Evolutionary conservation across 1,139 yeast species (phyloP), one percentile per base, ranked within the genome.

Genomic region (Debaryomyces fabryi): DNA sequence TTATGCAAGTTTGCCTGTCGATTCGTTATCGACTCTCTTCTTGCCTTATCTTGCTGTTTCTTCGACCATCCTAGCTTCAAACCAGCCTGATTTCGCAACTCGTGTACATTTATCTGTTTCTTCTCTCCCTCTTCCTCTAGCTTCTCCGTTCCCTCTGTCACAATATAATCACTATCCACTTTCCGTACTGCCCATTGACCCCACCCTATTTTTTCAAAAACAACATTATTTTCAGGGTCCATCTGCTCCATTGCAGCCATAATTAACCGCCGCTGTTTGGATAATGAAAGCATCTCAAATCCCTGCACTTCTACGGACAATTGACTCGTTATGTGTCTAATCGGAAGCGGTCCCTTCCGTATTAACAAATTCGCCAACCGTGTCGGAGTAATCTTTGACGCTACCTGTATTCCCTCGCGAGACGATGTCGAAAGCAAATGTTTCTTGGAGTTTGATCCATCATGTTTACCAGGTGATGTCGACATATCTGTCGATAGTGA

Each of bases 161-260:
- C 77, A 50, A 83, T 82, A 49, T 68, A 69, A 51, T 76, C 82
- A 8, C 78, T 65, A 45, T 76, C 79, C 13, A 79, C 81, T 44
- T 76, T 70, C 51, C 85, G 77, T 6, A 92, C 96, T 24, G 92
- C 90, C 98, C 98, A 92, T 62, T 93, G 95, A 50, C 98, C 98
- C 98, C 98, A 92, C 23, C 97, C 97, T 37, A 91, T 91, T 71
- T 92, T 92, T 60, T 90, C 96, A 71, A 92, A 92, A 16, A 87
- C 82, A 36, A 85, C 83, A 49, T 78, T 75, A 49, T 85, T 81
- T 24, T 73, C 76, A 5, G 80, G 70, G 62, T 85, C 95, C 2
- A 62, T 59, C 52, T 73, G 79, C 59, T 90, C 97, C 71, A 92
- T 81, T 34, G 93, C 96, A 6, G 91, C 84, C 86, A 91, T 91